These are phyloP conservation scores for Picea sitchensis DNA, from an alignment of 75 land plant species.

Conservation along the genomic window DNA sequence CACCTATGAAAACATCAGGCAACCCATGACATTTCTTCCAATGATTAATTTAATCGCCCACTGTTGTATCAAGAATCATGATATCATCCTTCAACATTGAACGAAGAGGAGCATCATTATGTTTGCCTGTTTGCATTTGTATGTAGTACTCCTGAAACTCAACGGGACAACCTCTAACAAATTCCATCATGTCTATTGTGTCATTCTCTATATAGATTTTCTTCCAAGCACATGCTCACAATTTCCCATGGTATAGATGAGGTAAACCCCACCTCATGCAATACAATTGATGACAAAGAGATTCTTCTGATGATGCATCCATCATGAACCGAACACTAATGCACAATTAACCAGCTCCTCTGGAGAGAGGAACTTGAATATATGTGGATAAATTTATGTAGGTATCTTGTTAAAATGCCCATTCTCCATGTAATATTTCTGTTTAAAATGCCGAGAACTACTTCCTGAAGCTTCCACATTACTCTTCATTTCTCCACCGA, in stretches of 20 bases:
- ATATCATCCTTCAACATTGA: slow-evolving; percentile 39
- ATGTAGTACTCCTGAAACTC: slow-evolving; percentile 44
- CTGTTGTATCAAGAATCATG: slow-evolving; percentile 17
- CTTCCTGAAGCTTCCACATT: background rate
- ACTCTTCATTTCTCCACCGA: background rate
- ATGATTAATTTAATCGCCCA: slow-evolving; percentile 30
- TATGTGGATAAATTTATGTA: slow-evolving; percentile 63
- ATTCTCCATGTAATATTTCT: slow-evolving; percentile 26
- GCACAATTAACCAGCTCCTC: slow-evolving; percentile 53
- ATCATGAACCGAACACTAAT: slow-evolving; percentile 28
- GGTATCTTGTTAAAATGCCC: slow-evolving; percentile 71
- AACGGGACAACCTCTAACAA: slow-evolving; percentile 27
- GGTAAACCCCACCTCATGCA: slow-evolving; percentile 41
- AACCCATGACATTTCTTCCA: slow-evolving; percentile 30
- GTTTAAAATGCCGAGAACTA: background rate
- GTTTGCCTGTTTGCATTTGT: slow-evolving; percentile 42
- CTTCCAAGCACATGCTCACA: slow-evolving; percentile 27
- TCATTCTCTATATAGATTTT: slow-evolving; percentile 38
- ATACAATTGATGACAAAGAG: slow-evolving; percentile 35
- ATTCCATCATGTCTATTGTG: slow-evolving; percentile 37
- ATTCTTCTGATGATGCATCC: slow-evolving; percentile 29
- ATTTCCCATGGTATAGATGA: slow-evolving; percentile 1
- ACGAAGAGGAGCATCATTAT: slow-evolving; percentile 28
- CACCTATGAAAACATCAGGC: slow-evolving; percentile 24
- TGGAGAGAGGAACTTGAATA: slow-evolving; percentile 84